These are phyloP conservation scores for Gillenia trifoliata DNA, from an alignment of 306 rosid species.

Conservation along the genomic window DNA sequence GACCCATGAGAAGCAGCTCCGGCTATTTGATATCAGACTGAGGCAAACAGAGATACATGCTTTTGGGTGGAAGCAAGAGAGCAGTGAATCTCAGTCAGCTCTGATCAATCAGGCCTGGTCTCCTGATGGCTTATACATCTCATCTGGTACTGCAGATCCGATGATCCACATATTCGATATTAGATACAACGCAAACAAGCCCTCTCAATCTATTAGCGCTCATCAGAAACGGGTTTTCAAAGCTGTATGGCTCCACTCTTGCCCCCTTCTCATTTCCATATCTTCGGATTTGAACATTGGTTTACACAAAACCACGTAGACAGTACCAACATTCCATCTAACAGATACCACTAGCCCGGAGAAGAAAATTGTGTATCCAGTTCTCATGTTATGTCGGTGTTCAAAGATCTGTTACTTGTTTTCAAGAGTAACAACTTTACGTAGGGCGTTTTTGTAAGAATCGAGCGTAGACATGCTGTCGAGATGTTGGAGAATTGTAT, in stretches of 20 bases:
- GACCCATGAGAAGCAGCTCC: slow-evolving; percentile 83
- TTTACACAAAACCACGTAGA: slow-evolving; percentile 61
- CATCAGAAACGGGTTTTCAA: slow-evolving; percentile 93
- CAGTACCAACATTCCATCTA: not conserved
- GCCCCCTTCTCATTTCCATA: slow-evolving; percentile 79
- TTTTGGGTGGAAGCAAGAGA: slow-evolving; percentile 98
- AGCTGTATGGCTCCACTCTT: slow-evolving; percentile 85
- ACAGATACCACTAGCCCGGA: not conserved
- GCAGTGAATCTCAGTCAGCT: slow-evolving; percentile 97
- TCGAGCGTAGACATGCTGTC: not conserved
- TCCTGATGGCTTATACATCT: slow-evolving; percentile 77
- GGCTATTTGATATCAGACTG: slow-evolving; percentile 76
- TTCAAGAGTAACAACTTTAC: not conserved
- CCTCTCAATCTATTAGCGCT: slow-evolving; percentile 79
- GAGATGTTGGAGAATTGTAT: not conserved
- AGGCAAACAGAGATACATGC: slow-evolving; percentile 80
- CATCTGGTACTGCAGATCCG: slow-evolving; percentile 95
- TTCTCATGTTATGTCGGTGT: not conserved
- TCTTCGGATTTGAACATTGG: slow-evolving; percentile 91
- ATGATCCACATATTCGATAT: slow-evolving; percentile 88
- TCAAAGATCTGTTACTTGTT: not conserved
- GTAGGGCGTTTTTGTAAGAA: not conserved
- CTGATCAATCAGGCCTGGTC: slow-evolving; percentile 97
- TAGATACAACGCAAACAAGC: slow-evolving; percentile 59
- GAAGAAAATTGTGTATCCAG: not conserved